A percentile compares a stretch with the other conserved stretches of the same genome.
Conservation (phyloP, 2,329 filamentous ascomycete species). For the Hansfordia pulvinata region DNA sequence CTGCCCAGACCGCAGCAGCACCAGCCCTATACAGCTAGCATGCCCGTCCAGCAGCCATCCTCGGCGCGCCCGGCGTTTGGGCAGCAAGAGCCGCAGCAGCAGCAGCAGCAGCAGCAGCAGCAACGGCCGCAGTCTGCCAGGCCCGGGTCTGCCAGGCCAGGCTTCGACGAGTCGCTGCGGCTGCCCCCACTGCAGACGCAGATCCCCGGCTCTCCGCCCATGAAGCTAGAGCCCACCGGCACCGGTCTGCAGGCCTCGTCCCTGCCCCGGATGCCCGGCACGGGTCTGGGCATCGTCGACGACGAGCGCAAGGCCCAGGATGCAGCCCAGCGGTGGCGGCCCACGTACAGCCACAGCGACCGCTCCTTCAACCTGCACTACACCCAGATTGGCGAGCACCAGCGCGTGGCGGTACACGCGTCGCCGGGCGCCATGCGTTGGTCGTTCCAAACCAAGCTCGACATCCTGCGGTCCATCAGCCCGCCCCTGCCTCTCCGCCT, state of each 20-base stretch:
- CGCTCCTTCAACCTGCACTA: constrained; percentile 1
- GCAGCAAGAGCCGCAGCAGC: constrained; percentile 3
- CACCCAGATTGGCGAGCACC: constrained; percentile 2
- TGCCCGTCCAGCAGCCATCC: neutral
- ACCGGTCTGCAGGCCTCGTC: constrained; percentile 4
- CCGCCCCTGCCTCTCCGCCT: constrained; percentile 56
- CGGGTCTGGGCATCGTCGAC: constrained; percentile 8
- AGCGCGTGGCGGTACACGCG: too few relatives aligned
- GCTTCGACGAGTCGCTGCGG: constrained; percentile 38
- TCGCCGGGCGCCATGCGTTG: too few relatives aligned
- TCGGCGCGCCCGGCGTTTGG: too few relatives aligned
- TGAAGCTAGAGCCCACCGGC: constrained; percentile 6
- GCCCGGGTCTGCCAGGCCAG: too few relatives aligned
- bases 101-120: constrained; percentile 5
- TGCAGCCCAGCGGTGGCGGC: constrained; percentile 2
- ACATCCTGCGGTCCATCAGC: constrained; percentile 61
- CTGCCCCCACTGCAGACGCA: constrained; percentile 39
- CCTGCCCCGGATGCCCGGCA: constrained; percentile 2
- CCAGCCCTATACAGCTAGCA: too few relatives aligned
- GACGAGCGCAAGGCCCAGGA: too few relatives aligned
- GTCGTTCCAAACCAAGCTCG: constrained; percentile 63
- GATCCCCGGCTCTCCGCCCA: constrained; percentile 14
- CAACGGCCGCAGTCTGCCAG: too few relatives aligned
- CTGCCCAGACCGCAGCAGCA: neutral
- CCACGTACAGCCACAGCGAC: constrained; percentile 4